phyloP scores from a whole-genome alignment of 2,329 filamentous ascomycete species.

The Talaromyces amestolkiae region DNA sequence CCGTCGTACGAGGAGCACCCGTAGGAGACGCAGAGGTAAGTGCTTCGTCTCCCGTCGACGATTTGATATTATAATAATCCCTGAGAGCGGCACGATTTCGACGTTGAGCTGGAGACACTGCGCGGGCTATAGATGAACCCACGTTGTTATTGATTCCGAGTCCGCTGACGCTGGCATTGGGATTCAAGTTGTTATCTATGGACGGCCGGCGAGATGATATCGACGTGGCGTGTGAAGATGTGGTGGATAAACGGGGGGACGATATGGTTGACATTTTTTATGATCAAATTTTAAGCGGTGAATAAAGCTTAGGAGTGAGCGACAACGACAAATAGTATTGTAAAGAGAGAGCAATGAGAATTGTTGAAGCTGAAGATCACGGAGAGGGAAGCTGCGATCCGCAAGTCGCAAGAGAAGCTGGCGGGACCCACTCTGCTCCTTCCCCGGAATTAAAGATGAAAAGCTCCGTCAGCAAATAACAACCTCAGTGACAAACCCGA shows the following conservation, averaged over 20 bases:
- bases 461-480: neutral
- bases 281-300: too few relatives aligned
- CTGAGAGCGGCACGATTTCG: constrained; percentile 83
- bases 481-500: neutral
- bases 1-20: constrained; percentile 43
- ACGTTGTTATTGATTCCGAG: constrained; percentile 42
- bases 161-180: constrained; percentile 55
- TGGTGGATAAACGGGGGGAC: constrained; percentile 60
- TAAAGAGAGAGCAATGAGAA: neutral
- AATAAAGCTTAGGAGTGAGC: too few relatives aligned
- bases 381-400: neutral
- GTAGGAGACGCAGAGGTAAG: constrained; percentile 32
- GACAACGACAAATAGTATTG: neutral
- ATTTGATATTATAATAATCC: constrained; percentile 87
- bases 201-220: constrained; percentile 75
- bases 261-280: constrained; percentile 55
- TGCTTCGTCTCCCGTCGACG: constrained; percentile 38
- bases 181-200: constrained; percentile 54
- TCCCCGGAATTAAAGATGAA: neutral
- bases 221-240: constrained; percentile 60
- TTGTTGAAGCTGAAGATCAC: neutral
- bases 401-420: neutral
- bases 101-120: constrained; percentile 43
- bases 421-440: neutral
- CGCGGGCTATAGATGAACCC: constrained; percentile 40